Evolutionary conservation across 495 filamentous ascomycete species (phyloP), one percentile per base, ranked within the genome.

Genomic region (Penicillium crystallinum): DNA sequence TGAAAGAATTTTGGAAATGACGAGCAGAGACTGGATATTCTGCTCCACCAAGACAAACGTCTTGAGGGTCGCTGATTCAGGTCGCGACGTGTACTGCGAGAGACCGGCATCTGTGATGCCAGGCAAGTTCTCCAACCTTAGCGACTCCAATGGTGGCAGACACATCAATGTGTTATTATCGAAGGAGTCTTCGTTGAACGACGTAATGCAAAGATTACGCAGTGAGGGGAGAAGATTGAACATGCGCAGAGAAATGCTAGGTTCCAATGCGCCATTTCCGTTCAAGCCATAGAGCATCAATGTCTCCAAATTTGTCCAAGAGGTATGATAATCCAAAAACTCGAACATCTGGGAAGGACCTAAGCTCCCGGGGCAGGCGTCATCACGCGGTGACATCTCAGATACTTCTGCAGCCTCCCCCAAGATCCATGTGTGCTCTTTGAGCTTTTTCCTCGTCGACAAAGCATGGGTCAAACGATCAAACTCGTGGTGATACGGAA

Each of bases 101-200:
- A 97, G 78, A n/a, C 89, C 90, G 39, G 74, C 70, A 51, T 86
- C 86, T 9, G 88, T 91, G 30, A 96, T 64, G 10, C 91, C 91
- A 4, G 84, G 79, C 10, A 95, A 81, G 55, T 84, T 81, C 47
- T 88, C 82, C 25, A 97, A 75, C 6, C 88, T 81, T 11, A 97
- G 77, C 6, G 82, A 89, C 40, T 84, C 77, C 22, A 97, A 70
- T 2, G 81, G 62, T 0, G 91, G 91, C 2, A 97, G 73, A 12
- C 80, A 79, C 39, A 87, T 70, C 42, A 95, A 67, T 46, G 83
- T 83, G 46, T 70, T 68, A 61, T 95, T 84, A 49, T 84, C 83
- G 68, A 95, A 95, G 23, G 86, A 81, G 22, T 83, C 77, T 29
- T 78, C 75, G 18, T 86, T 81, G 22, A 96, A 83, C 43, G 79